phyloP scores from a whole-genome alignment of 2,329 filamentous ascomycete species.

The Trichoderma oligosporum region DNA sequence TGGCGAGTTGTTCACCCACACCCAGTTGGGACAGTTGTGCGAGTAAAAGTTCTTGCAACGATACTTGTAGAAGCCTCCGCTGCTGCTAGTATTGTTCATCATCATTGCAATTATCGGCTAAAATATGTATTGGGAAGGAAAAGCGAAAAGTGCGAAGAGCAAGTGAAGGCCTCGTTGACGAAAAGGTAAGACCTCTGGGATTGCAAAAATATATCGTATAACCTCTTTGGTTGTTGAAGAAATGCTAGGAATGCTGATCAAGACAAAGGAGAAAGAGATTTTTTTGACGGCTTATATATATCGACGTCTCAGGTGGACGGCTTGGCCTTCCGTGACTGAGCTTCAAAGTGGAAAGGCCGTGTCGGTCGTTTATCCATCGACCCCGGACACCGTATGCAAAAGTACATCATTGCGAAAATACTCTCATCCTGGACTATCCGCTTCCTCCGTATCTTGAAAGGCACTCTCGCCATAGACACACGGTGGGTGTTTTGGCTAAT shows the following conservation, averaged over 20 bases:
- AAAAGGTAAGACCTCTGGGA: not conserved
- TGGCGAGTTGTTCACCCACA: slow-evolving; percentile 49
- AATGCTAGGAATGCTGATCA: not conserved
- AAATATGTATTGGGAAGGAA: not conserved
- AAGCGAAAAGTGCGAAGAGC: not conserved
- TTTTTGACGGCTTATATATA: slow-evolving; percentile 11
- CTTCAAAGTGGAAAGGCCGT: not conserved
- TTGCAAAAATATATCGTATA: not conserved
- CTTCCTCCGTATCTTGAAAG: slow-evolving; percentile 1
- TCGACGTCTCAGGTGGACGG: not conserved
- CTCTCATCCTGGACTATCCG: slow-evolving; percentile 8
- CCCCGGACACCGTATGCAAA: not conserved
- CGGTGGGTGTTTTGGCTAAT: slow-evolving; percentile 4
- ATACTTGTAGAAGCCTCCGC: slow-evolving; percentile 50
- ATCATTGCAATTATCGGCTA: not conserved
- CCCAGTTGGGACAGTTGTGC: slow-evolving; percentile 52
- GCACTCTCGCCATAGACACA: not conserved
- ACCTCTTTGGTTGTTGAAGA: not conserved
- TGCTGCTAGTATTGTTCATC: slow-evolving; percentile 35
- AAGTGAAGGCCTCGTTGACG: not conserved
- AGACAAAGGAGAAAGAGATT: not conserved
- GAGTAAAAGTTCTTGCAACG: slow-evolving; percentile 53
- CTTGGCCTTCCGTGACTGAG: not conserved
- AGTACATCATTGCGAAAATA: not conserved
- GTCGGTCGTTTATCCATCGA: not conserved